These are phyloP conservation scores for Ajuga chamaepitys DNA, from an alignment of 257 asterid genomes.

Conservation along the genomic window DNA sequence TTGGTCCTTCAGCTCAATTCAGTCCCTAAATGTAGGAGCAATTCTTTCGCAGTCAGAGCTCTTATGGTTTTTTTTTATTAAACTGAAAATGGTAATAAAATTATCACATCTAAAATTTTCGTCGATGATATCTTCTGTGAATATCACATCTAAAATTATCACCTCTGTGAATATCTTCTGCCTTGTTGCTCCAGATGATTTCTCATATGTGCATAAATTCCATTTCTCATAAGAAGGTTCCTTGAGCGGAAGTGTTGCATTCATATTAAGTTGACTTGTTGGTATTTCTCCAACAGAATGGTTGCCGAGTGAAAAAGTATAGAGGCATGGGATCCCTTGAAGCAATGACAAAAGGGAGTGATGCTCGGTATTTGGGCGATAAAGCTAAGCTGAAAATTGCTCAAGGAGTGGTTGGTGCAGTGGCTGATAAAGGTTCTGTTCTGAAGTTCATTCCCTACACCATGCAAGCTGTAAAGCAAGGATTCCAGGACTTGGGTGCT, in stretches of 20 bases:
- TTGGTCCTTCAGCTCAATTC: neutral
- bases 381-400: slow-evolving; percentile 79
- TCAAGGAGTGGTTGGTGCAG: slow-evolving; percentile 92
- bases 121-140: too few relatives aligned
- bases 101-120: neutral
- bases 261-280: neutral
- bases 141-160: neutral
- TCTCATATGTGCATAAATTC: neutral
- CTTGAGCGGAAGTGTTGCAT: neutral
- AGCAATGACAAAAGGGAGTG: slow-evolving; percentile 93
- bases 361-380: slow-evolving; percentile 87
- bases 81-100: neutral
- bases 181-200: neutral
- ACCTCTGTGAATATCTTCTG: neutral
- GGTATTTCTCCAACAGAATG: slow-evolving; percentile 28
- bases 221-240: neutral
- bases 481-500: slow-evolving; percentile 95
- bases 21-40: neutral
- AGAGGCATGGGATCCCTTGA: slow-evolving; percentile 96
- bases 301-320: slow-evolving; percentile 56
- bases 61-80: too few relatives aligned
- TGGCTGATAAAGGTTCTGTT: slow-evolving; percentile 78
- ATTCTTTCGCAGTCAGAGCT: neutral
- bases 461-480: slow-evolving; percentile 85
- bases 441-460: slow-evolving; percentile 80